Base-by-base conservation (phyloP, 371 early-diverging fungal species). In the Rozella allomycis region DNA sequence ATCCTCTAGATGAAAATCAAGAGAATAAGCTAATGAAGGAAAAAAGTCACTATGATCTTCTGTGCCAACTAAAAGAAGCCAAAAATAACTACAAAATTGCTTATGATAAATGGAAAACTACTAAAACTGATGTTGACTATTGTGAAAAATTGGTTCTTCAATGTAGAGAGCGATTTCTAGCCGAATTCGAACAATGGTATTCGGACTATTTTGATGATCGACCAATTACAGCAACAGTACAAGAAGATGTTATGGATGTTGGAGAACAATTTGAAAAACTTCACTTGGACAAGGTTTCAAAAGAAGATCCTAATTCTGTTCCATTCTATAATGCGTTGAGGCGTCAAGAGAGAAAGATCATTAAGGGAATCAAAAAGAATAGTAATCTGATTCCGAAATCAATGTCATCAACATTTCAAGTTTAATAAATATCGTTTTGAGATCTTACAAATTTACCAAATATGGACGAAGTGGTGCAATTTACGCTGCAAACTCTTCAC, bases 121-220 rank as follows among this genome's bases (percentile, higher is more conserved):
- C 37, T 3, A 34, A 55, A 3, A 19, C 35, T 12, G 65, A 64
- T 16, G 45, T 64, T 17, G 52, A 39, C 17, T 64, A 64, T 39
- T 52, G 55, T 32, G n/a, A 34, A 11, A 37, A 46, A n/a, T 35
- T 64, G 19, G 54, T 56, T 12, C 61, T 56, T 30, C 55, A 50
- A 32, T 58, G 54, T 35, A 38, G 65, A 6, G 51, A 57, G 30
- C 49, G 49, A 32, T 46, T 64, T 10, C 54, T 64, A 50, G 22
- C 34, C 2, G 65, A 60, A 20, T 64, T 60, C 41, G 65, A 64
- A 28, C 37, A 34, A n/a, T 60, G 59, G 58, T 64, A 47, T 35
- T n/a, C n/a, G n/a, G 59, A 54, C 16, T 26, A n/a, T 9, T 26
- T 26, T 3, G n/a, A 26, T 26, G 26, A 16, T n/a, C 16, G 13